Base-by-base conservation (phyloP, 78 protist genomes). In the Cavenderia fasciculata region DNA sequence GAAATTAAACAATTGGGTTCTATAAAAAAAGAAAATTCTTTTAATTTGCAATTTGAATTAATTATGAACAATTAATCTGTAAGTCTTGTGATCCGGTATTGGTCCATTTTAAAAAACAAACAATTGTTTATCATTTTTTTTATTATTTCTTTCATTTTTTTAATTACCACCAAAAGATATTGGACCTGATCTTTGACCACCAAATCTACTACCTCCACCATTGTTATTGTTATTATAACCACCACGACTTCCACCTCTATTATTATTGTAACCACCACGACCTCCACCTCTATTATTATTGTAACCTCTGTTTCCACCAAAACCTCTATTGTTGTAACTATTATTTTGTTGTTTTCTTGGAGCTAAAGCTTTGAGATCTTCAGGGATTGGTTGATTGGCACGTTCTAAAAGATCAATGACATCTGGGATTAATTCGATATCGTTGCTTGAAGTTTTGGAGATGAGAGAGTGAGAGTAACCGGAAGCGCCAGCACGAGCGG, bases 381-480 rank as follows among this genome's bases (percentile, higher is more conserved):
- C 2, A 10, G 90, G 90, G 2, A 82, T 29, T 21, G 65, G 72
- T 68, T 82, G 90, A 0, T 57, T n/a, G 21, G 72, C 41, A 11
- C 69, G 19, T 25, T 31, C 2, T 19, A 82, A 27, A 21, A 82
- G 41, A 0, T 59, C 59, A 31, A 59, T 90, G 38, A 93, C 40
- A 14, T 94, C 52, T 38, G 92, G 95, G 18, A 97, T 87, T n/a
- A 94, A 23, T 63, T 98, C 97, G 46, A 96, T 68, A 46, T 90
- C 84, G 87, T 95, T 96, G 4, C 96, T 93, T 19, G 97, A 98
- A 27, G 88, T 36, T 92, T 97, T 98, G 3, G 98, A 96, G 29
- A 98, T 96, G 62, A 96, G 74, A 16, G 99, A 97, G 43, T 94
- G 72, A 0, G 99, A 98, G 2, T 23, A 7, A 12, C 99, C 99